A percentile compares a stretch with the other conserved stretches of the same genome.
Evolutionary conservation across 2,329 filamentous ascomycete species (phyloP).

Genomic region (Colletotrichum tofieldiae): DNA sequence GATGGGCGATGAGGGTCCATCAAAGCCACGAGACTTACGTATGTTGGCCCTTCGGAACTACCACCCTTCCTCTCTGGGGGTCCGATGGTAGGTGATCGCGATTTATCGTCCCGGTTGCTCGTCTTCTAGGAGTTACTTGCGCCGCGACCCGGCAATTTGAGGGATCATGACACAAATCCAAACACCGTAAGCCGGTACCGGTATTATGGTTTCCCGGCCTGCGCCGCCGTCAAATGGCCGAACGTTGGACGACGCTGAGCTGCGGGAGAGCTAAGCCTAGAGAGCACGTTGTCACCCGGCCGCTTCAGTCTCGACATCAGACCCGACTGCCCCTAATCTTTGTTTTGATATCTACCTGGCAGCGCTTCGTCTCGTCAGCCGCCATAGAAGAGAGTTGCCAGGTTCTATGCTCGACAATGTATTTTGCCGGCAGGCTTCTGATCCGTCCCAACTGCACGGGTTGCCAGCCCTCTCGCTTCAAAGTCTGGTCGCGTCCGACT

Average conservation of each 20-base stretch:
- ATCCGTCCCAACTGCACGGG: neutral
- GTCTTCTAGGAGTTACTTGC: neutral
- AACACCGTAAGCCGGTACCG: slow-evolving; percentile 11
- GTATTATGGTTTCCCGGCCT: neutral
- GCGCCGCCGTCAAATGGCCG: slow-evolving; percentile 17
- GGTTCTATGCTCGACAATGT: neutral
- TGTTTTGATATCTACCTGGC: neutral
- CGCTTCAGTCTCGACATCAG: neutral
- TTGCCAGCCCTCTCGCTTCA: neutral
- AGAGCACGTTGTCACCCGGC: neutral
- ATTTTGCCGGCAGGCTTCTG: neutral
- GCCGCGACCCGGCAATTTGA: neutral
- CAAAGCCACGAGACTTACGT: neutral
- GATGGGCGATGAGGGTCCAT: neutral
- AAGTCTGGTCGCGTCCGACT: neutral
- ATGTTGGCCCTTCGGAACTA: neutral
- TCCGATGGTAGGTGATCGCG: neutral
- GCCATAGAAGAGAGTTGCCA: neutral
- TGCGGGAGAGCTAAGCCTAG: neutral
- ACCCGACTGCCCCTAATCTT: neutral
- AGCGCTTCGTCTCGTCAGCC: neutral
- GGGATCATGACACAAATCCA: neutral
- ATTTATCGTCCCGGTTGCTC: neutral
- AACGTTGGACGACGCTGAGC: slow-evolving; percentile 11
- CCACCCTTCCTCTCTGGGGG: neutral